These are phyloP conservation scores for Botrytis galanthina DNA, from an alignment of 2,329 filamentous ascomycete genomes.

Conservation along the genomic window DNA sequence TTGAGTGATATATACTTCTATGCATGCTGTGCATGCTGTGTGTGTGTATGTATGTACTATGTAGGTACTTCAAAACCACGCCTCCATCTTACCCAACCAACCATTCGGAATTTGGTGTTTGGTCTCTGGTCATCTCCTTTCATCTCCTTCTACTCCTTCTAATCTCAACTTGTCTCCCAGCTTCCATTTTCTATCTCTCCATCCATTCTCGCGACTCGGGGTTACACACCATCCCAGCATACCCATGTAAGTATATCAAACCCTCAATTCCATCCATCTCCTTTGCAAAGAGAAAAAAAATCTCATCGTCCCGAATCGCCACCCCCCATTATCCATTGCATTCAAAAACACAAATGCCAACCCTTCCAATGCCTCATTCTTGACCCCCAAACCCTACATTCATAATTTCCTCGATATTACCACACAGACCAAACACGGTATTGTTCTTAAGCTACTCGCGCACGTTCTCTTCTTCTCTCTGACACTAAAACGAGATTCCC, in stretches of 20 bases:
- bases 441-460: neutral
- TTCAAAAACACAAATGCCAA: neutral
- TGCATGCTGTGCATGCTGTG: neutral
- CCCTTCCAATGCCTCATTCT: neutral
- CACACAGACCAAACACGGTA: neutral
- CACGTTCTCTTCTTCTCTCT: neutral
- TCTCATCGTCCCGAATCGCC: neutral
- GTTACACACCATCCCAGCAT: neutral
- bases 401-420: conserved; percentile 13
- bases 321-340: neutral
- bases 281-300: neutral
- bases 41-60: neutral
- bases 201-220: conserved; percentile 5
- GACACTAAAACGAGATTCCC: neutral
- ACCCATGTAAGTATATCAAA: neutral
- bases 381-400: conserved; percentile 2
- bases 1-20: neutral
- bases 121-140: neutral
- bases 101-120: neutral
- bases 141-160: neutral
- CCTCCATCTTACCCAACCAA: neutral
- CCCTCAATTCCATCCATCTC: neutral
- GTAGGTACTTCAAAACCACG: neutral
- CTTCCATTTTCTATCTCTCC: neutral
- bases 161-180: neutral